Conservation (phyloP, 176 grass and related monocot species). For the Panicum miliaceum region DNA sequence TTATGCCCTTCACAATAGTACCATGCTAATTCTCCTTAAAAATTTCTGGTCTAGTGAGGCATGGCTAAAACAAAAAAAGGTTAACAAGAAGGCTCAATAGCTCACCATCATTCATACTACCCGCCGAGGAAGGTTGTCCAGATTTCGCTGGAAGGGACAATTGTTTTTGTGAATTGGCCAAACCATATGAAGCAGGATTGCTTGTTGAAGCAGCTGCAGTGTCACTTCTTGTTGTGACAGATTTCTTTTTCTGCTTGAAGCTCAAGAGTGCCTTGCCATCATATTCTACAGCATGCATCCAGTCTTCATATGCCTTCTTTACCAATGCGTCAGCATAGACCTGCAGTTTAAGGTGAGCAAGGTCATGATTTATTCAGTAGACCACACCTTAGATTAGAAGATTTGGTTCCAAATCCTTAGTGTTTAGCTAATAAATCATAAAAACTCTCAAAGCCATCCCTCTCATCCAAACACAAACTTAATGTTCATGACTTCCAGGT, state of each 20-base stretch:
- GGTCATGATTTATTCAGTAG: slow-evolving; percentile 10
- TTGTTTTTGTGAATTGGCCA: slow-evolving; percentile 40
- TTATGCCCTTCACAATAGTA: not conserved
- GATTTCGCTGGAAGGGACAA: slow-evolving; percentile 44
- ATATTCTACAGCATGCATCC: slow-evolving; percentile 89
- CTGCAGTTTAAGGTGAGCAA: slow-evolving; percentile 46
- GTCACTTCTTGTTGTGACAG: slow-evolving; percentile 67
- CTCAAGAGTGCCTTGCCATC: slow-evolving; percentile 86
- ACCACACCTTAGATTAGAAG: not conserved
- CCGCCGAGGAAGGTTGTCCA: slow-evolving; percentile 31
- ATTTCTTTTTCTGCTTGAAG: slow-evolving; percentile 87
- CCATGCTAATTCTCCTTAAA: not conserved
- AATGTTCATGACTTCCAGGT: not conserved
- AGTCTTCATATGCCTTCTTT: slow-evolving; percentile 88
- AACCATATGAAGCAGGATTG: slow-evolving; percentile 49
- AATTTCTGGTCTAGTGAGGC: not conserved
- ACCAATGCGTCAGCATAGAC: slow-evolving; percentile 72
- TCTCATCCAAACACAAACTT: not conserved
- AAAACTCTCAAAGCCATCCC: not conserved
- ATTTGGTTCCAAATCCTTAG: not conserved
- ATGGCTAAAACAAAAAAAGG: slow-evolving; percentile 10
- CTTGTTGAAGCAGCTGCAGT: slow-evolving; percentile 48
- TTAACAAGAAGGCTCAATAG: slow-evolving; percentile 2
- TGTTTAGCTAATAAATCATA: not conserved
- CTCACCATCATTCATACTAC: slow-evolving; percentile 48